phyloP scores from a whole-genome alignment of 371 early-diverging fungal genomes.

The Mortierella sp. region DNA sequence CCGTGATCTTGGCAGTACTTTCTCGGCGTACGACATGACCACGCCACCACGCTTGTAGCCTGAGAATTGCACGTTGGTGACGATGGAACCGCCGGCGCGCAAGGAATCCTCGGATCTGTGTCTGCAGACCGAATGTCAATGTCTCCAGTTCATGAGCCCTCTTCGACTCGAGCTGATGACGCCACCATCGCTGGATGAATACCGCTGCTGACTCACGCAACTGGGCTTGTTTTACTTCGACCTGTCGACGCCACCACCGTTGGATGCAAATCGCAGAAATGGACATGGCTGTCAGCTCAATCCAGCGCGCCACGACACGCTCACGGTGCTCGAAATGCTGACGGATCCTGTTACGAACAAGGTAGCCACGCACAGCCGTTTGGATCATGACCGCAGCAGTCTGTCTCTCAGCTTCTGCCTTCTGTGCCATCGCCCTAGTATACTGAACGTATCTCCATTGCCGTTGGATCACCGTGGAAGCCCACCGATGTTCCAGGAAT shows the following conservation, averaged over 20 bases:
- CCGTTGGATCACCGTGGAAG: conserved; percentile 21
- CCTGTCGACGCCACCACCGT: conserved; percentile 37
- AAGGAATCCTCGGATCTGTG: conserved; percentile 40
- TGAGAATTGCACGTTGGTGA: conserved; percentile 24
- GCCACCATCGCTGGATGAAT: conserved; percentile 47
- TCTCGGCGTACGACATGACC: conserved; percentile 49
- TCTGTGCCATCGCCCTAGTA: not conserved
- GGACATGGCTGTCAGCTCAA: conserved; percentile 26
- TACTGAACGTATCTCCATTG: conserved; percentile 22
- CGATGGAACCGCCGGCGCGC: conserved; percentile 21
- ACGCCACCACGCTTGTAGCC: conserved; percentile 52
- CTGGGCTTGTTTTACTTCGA: conserved; percentile 4
- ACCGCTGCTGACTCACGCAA: conserved; percentile 18
- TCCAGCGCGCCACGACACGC: conserved; percentile 26
- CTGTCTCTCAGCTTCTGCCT: conserved; percentile 9
- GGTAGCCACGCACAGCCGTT: conserved; percentile 28
- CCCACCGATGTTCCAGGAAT: conserved; percentile 26
- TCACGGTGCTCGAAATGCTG: conserved; percentile 28
- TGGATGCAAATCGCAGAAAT: conserved; percentile 43
- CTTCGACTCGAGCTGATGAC: conserved; percentile 3
- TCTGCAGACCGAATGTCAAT: conserved; percentile 31
- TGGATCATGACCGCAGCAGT: conserved; percentile 46
- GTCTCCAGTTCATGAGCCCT: conserved; percentile 11
- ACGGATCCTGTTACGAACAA: conserved; percentile 23
- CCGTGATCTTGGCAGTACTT: conserved; percentile 46